These are phyloP conservation scores for Phytophthora quininea DNA, from an alignment of 352 stramenopile species.

Conservation along the genomic window DNA sequence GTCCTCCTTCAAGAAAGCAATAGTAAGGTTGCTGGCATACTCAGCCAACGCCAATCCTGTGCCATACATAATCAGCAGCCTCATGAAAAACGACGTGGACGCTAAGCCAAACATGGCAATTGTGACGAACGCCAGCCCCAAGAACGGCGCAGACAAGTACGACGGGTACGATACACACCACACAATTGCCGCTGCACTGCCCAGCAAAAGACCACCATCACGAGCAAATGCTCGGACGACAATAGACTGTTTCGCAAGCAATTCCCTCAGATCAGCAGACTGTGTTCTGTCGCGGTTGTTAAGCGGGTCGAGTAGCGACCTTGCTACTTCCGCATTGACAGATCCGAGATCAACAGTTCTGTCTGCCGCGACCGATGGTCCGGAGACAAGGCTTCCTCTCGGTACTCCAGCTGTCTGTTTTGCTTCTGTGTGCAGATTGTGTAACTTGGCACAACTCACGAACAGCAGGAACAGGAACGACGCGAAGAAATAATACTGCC, in stretches of 20 bases:
- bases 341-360: slow-evolving; percentile 33
- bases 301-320: slow-evolving; percentile 30
- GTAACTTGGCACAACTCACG: slow-evolving; percentile 63
- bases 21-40: slow-evolving; percentile 74
- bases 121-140: slow-evolving; percentile 69
- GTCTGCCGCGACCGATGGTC: slow-evolving; percentile 19
- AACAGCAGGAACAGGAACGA: slow-evolving; percentile 65
- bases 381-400: slow-evolving; percentile 12
- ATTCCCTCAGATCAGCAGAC: slow-evolving; percentile 48
- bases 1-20: slow-evolving; percentile 48
- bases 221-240: slow-evolving; percentile 66
- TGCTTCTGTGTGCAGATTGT: slow-evolving; percentile 53
- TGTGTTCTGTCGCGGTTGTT: slow-evolving; percentile 27
- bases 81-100: slow-evolving; percentile 56
- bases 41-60: slow-evolving; percentile 60
- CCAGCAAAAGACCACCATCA: slow-evolving; percentile 71
- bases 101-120: slow-evolving; percentile 71
- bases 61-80: slow-evolving; percentile 68
- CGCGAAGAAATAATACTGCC: slow-evolving; percentile 79
- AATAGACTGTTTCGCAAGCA: slow-evolving; percentile 72
- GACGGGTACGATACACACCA: slow-evolving; percentile 88
- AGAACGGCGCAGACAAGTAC: slow-evolving; percentile 70
- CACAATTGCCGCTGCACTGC: slow-evolving; percentile 66
- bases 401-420: slow-evolving; percentile 12
- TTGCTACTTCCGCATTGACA: slow-evolving; percentile 33